Evolutionary conservation across 164 flowering plant species (phyloP).

Genomic region (Buxus sempervirens): DNA sequence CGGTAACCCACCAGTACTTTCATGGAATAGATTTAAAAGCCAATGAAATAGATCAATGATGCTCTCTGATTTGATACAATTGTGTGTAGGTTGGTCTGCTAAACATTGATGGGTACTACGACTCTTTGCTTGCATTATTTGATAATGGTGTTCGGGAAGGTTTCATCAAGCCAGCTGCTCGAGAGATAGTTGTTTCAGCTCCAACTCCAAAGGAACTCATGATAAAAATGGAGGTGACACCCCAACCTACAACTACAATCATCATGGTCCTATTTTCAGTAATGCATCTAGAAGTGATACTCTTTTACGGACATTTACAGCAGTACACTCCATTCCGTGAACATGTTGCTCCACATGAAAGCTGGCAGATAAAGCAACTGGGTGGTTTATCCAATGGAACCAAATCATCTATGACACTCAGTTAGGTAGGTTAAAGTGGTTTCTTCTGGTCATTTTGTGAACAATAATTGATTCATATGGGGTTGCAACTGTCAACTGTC

Average conservation of each 20-base stretch:
- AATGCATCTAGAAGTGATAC: background rate
- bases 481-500: conserved; percentile 16
- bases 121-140: conserved; percentile 69
- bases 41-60: background rate
- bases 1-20: conserved; percentile 38
- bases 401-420: conserved; percentile 27
- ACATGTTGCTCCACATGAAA: conserved; percentile 69
- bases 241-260: background rate
- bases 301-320: conserved; percentile 38
- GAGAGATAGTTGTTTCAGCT: conserved; percentile 77
- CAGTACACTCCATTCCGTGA: conserved; percentile 62
- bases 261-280: no score
- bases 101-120: conserved; percentile 86
- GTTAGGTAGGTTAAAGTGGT: conserved; percentile 21
- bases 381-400: conserved; percentile 39
- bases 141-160: conserved; percentile 89
- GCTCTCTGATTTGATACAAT: conserved; percentile 6
- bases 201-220: conserved; percentile 76
- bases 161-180: conserved; percentile 80
- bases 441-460: conserved; percentile 21
- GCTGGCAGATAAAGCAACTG: conserved; percentile 70
- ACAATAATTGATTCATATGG: conserved; percentile 21
- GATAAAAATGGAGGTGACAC: conserved; percentile 66
- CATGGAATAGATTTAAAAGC: background rate
- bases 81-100: conserved; percentile 71